Conservation (phyloP, 1,284 basidiomycete genomes). For the Microbotryomycetes sp. region DNA sequence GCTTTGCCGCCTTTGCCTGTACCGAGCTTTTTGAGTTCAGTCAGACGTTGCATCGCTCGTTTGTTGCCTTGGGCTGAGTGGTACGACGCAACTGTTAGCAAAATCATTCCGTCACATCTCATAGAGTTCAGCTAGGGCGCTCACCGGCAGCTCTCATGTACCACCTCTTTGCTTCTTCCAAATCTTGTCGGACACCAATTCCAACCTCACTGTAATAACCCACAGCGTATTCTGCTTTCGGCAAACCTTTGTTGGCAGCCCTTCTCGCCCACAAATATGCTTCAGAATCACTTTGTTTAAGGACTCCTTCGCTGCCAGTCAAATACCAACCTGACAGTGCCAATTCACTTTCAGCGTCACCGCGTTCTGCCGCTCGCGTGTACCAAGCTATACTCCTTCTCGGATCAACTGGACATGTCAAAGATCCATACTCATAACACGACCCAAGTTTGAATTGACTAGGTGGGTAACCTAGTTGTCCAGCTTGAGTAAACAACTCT, state of each 20-base stretch:
- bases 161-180: conserved; percentile 95
- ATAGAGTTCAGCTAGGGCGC: conserved; percentile 40
- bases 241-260: conserved; percentile 45
- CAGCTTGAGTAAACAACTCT: conserved; percentile 83
- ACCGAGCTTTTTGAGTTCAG: conserved; percentile 55
- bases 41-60: conserved; percentile 87
- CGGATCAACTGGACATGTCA: conserved; percentile 89
- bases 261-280: conserved; percentile 61
- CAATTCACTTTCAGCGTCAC: conserved; percentile 68
- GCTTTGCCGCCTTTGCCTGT: conserved; percentile 33
- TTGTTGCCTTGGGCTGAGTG: conserved; percentile 81
- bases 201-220: conserved; percentile 95
- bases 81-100: neutral
- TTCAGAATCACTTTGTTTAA: conserved; percentile 96
- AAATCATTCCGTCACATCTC: neutral
- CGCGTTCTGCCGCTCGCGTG: conserved; percentile 93
- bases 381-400: conserved; percentile 95
- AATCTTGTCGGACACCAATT: conserved; percentile 91
- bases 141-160: conserved; percentile 94
- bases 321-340: conserved; percentile 93
- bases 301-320: conserved; percentile 65
- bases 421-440: conserved; percentile 85
- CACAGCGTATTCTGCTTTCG: conserved; percentile 67
- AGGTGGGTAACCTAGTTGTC: conserved; percentile 86
- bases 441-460: conserved; percentile 92